These are phyloP conservation scores for Trichoderma asperelloides DNA, from an alignment of 495 filamentous ascomycete species.

Conservation along the genomic window DNA sequence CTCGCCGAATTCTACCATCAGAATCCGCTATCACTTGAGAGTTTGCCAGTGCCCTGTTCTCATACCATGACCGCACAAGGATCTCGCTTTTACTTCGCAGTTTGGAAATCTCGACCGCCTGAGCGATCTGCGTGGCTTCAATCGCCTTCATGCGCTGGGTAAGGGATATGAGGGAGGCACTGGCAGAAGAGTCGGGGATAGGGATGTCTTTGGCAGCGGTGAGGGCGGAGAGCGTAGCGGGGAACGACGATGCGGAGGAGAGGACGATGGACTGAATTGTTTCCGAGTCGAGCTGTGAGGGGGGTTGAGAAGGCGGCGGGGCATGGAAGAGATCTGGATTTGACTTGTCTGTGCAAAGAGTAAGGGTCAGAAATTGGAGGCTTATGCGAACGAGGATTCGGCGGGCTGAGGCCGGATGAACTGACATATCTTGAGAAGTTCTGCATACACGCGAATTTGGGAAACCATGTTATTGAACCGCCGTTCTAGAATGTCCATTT, in stretches of 20 bases:
- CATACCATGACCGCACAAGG: slow-evolving; percentile 74
- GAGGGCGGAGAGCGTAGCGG: slow-evolving; percentile 66
- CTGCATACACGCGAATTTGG: slow-evolving; percentile 34
- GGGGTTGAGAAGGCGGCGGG: slow-evolving; percentile 24
- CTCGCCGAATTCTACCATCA: slow-evolving; percentile 57
- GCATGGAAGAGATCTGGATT: slow-evolving; percentile 41
- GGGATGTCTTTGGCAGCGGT: slow-evolving; percentile 69
- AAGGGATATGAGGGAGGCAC: slow-evolving; percentile 58
- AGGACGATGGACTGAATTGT: slow-evolving; percentile 60
- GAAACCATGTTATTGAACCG: slow-evolving; percentile 33
- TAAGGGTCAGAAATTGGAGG: not conserved
- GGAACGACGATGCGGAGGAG: slow-evolving; percentile 63
- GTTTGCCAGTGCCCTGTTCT: slow-evolving; percentile 56
- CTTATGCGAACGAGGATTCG: not conserved
- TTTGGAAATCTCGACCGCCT: slow-evolving; percentile 62
- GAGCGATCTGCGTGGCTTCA: slow-evolving; percentile 55
- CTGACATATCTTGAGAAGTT: slow-evolving; percentile 43
- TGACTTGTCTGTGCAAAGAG: slow-evolving; percentile 27
- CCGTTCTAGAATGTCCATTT: slow-evolving; percentile 56
- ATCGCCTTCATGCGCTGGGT: slow-evolving; percentile 62
- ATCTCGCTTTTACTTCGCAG: slow-evolving; percentile 63
- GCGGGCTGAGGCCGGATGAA: not conserved
- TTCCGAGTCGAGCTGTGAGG: slow-evolving; percentile 33
- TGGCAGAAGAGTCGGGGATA: slow-evolving; percentile 58
- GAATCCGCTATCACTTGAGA: slow-evolving; percentile 67